Percentiles rank a stretch among this genome's conserved stretches.
Conservation (phyloP, 306 rosid species). For the Vigna trinervia region DNA sequence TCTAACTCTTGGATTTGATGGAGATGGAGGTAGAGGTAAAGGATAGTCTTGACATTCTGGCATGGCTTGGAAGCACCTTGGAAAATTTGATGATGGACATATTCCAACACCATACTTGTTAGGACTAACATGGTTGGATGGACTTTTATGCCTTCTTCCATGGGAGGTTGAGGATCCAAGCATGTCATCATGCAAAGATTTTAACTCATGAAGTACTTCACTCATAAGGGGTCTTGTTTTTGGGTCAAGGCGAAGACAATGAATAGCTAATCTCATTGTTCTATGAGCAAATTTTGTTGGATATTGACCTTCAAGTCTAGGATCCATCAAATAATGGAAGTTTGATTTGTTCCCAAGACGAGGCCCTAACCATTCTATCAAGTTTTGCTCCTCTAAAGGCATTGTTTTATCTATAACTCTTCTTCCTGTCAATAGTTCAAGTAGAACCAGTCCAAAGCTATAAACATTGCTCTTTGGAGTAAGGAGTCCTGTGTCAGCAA, state of each 20-base stretch:
- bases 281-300: constrained; percentile 51
- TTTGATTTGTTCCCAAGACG: constrained; percentile 31
- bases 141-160: constrained; percentile 33
- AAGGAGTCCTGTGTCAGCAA: constrained; percentile 59
- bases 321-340: constrained; percentile 47
- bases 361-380: constrained; percentile 65
- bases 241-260: constrained; percentile 52
- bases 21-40: constrained; percentile 20
- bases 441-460: constrained; percentile 75
- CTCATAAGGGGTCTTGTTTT: constrained; percentile 69
- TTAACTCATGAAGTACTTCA: constrained; percentile 53
- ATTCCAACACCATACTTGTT: constrained; percentile 33
- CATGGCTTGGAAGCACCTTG: constrained; percentile 45
- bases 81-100: constrained; percentile 35
- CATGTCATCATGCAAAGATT: constrained; percentile 45
- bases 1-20: constrained; percentile 39
- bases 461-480: constrained; percentile 71
- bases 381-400: constrained; percentile 42
- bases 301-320: constrained; percentile 57
- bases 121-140: constrained; percentile 21
- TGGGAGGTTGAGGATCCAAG: not conserved
- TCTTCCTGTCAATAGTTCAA: constrained; percentile 68
- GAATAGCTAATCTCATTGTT: constrained; percentile 50
- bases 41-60: constrained; percentile 43
- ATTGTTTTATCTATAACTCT: constrained; percentile 53